phyloP scores from a whole-genome alignment of 2,329 filamentous ascomycete species.

The Trichoderma semiorbis region DNA sequence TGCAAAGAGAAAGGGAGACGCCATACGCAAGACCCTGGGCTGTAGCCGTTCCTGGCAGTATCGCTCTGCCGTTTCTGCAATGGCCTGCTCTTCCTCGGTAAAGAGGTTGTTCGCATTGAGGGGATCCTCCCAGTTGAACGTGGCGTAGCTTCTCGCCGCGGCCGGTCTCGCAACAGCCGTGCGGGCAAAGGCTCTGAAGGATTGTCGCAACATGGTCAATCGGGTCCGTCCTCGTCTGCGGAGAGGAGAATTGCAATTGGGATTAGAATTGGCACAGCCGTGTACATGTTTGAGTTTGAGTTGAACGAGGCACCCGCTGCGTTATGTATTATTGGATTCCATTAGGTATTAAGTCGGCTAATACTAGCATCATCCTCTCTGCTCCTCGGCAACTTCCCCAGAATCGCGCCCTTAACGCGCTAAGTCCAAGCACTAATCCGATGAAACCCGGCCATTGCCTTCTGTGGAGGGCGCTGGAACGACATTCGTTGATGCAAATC shows the following conservation, averaged over 20 bases:
- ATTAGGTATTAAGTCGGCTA: background rate
- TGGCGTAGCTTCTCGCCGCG: slow-evolving; percentile 34
- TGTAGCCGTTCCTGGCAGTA: slow-evolving; percentile 90
- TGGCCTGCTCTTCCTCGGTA: slow-evolving; percentile 87
- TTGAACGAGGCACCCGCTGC: slow-evolving; percentile 12
- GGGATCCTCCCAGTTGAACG: slow-evolving; percentile 91
- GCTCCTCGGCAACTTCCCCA: slow-evolving; percentile 15
- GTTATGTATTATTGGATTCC: slow-evolving; percentile 15
- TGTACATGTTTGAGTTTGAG: background rate
- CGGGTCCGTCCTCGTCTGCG: background rate
- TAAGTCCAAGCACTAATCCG: slow-evolving; percentile 25
- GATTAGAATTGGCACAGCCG: background rate
- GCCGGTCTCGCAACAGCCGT: slow-evolving; percentile 26
- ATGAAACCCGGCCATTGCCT: slow-evolving; percentile 25
- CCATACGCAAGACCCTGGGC: slow-evolving; percentile 78
- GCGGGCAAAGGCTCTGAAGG: slow-evolving; percentile 30
- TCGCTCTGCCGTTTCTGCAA: slow-evolving; percentile 83
- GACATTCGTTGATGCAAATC: background rate
- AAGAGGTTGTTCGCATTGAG: slow-evolving; percentile 69
- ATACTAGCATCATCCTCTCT: background rate
- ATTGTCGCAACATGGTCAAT: slow-evolving; percentile 29
- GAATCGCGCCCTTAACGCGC: slow-evolving; percentile 7
- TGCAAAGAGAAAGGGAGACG: too few relatives aligned
- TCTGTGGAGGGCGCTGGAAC: slow-evolving; percentile 1
- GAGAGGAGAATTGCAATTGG: background rate